Evolutionary conservation across 768 basidiomycete genomes (phyloP), one percentile per base, ranked within the genome.

Genomic region (Leccinum sublutescens): DNA sequence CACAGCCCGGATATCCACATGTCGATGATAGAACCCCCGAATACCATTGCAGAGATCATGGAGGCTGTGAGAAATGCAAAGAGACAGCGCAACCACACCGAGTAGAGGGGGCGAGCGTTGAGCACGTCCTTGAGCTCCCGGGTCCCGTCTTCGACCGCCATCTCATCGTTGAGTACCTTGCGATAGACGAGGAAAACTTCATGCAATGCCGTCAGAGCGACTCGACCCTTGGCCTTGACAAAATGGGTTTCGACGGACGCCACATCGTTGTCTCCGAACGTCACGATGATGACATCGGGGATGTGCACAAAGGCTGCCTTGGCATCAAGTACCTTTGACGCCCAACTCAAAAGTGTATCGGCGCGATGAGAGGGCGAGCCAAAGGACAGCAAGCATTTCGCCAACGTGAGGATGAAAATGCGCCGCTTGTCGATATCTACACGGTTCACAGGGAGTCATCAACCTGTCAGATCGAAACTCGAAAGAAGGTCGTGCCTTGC

Each of bases 291-390:
- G 62, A 91, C 80, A 56, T 85, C 85, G 4, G 91, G 88, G 38
- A 92, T 80, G 71, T 93, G 91, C 19, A 96, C 87, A 67, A 96
- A 93, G 67, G 88, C 86, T 56, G 90, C 89, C 64, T 88, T 82
- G 61, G 92, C 81, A 33, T 89, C 85, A 15, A 97, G 82, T 57
- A 92, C 88, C 11, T 81, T 76, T 6, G 93, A 88, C 2, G 92
- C 93, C 4, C 90, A 84, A 59, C 81, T 80, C 43, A 98, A 82
- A 71, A 95, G 94, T 1, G 91, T 87, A 75, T 96, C 93, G 62
- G 95, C 88, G 19, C 95, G 83, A 72, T 97, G 95, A 21, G 93
- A 93, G 2, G 94, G 94, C n/a, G 94, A 91, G 19, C 95, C 95
- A 71, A 91, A 95, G n/a, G 86, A 81, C 70, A 98, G 84, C 58